Base-by-base conservation (phyloP, 306 rosid species). In the Erythrophleum fordii region DNA sequence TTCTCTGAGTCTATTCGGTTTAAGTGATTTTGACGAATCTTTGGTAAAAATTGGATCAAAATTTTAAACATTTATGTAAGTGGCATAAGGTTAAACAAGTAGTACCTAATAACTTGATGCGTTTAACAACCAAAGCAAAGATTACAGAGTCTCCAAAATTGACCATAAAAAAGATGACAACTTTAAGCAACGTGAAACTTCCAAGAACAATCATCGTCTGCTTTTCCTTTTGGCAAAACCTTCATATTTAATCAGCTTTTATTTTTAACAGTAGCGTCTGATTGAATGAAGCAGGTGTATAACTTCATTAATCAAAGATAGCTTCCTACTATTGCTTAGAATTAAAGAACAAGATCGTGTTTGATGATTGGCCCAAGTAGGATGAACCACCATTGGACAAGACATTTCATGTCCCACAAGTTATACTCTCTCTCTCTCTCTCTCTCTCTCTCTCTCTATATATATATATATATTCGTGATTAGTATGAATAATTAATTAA, bases 121-220 rank as follows among this genome's bases (percentile, higher is more conserved):
- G 62, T 61, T 28, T 2, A 61, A 61, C 11, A 11, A 20, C 55
- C 39, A 37, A 28, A 44, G 31, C 74, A 77, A 65, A 12, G 39
- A 14, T 66, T 48, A 34, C 11, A n/a, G 0, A 11, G 62, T 64
- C 64, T 77, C 37, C 42, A 8, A 34, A 48, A 20, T 65, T 64
- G 73, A 64, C 64, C 37, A 31, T 31, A 4, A 1, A 4, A 4
- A 31, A 1, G 10, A 26, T 12, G 10, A 26, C 9, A 0, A 12
- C 37, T 55, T 20, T 12, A 59, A 25, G 65, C 37, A 5, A 14
- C 9, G n/a, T 45, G 80, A 76, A 76, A 46, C 80, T 76, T 76
- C 46, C 46, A 18, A 3, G 31, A 76, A 59, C 45, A 5, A 56
- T 41, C 34, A 11, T 9, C 35, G 4, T 11, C 13, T 23, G 2